A percentile compares a stretch with the other conserved stretches of the same genome.
phyloP scores from a whole-genome alignment of 176 grass and related monocot species.

The Cenchrus americanus region DNA sequence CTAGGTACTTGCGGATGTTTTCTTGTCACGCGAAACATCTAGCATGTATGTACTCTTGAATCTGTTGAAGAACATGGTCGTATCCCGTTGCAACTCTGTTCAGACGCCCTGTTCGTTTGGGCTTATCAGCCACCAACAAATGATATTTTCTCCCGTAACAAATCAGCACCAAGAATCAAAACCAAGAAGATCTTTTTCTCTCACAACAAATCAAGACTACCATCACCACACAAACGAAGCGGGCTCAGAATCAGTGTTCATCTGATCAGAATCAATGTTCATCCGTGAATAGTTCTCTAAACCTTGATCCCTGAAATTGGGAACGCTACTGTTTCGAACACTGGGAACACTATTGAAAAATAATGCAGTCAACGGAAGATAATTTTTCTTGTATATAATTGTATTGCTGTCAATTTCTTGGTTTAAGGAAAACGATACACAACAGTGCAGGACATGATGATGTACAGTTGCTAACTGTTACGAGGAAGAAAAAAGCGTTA shows the following conservation, averaged over 20 bases:
- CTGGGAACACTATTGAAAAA: no score
- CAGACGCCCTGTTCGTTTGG: no score
- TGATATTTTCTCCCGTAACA: no score
- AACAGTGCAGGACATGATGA: slow-evolving; percentile 12
- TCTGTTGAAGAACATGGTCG: slow-evolving; percentile 1
- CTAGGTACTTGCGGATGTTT: background rate
- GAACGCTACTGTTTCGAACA: background rate
- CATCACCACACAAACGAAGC: no score
- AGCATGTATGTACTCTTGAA: slow-evolving; percentile 6
- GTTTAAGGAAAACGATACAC: slow-evolving; percentile 15
- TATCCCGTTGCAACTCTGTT: slow-evolving; percentile 7
- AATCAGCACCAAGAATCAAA: no score
- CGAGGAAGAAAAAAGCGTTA: background rate
- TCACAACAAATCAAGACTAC: no score
- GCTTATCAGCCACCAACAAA: no score
- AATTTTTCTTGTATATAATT: background rate
- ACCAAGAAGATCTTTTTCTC: no score
- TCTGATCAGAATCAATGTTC: slow-evolving; percentile 20
- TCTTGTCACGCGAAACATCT: slow-evolving; percentile 4
- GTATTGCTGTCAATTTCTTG: slow-evolving; percentile 10
- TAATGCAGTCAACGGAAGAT: background rate
- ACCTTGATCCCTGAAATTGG: background rate
- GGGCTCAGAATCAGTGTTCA: background rate
- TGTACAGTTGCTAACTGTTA: background rate
- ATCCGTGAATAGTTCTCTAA: background rate